These are phyloP conservation scores for Plectosphaerella plurivora DNA, from an alignment of 2,329 filamentous ascomycete species.

Conservation along the genomic window DNA sequence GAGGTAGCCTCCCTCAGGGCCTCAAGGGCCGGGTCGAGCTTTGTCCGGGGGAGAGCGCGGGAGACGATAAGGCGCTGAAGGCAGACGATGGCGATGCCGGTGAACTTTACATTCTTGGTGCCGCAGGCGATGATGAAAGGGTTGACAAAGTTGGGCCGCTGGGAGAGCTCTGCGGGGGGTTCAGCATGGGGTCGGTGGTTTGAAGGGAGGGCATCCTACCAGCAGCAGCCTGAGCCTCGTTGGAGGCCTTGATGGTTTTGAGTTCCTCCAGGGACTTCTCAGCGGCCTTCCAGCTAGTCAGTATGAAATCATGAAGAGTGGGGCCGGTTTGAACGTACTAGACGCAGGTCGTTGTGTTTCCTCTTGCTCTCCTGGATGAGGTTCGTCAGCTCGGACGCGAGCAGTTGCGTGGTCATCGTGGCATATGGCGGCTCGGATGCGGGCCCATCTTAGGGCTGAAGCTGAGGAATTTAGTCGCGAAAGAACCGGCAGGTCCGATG, in stretches of 20 bases:
- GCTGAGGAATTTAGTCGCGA: neutral
- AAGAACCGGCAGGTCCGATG: too few relatives aligned
- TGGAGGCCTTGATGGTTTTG: slow-evolving; percentile 67
- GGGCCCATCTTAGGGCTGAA: slow-evolving; percentile 6
- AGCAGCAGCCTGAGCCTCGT: slow-evolving; percentile 70
- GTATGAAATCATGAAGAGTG: neutral
- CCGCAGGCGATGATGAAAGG: slow-evolving; percentile 92
- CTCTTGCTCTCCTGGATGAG: slow-evolving; percentile 94
- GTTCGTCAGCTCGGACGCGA: slow-evolving; percentile 82
- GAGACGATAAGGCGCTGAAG: slow-evolving; percentile 84
- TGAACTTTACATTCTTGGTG: slow-evolving; percentile 87
- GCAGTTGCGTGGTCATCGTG: slow-evolving; percentile 86
- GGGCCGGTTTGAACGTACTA: slow-evolving; percentile 44
- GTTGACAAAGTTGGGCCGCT: slow-evolving; percentile 78
- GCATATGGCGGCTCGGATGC: slow-evolving; percentile 9
- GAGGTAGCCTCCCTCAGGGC: slow-evolving; percentile 81
- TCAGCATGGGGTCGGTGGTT: neutral
- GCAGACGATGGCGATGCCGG: slow-evolving; percentile 80
- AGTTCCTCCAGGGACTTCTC: slow-evolving; percentile 92
- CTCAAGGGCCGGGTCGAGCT: slow-evolving; percentile 81
- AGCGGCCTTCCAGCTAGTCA: slow-evolving; percentile 57
- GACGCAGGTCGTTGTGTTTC: slow-evolving; percentile 85
- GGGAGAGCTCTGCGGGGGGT: slow-evolving; percentile 65
- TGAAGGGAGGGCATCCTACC: slow-evolving; percentile 38
- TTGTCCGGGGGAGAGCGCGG: slow-evolving; percentile 70